Conservation (phyloP, 108 stramenopile species). For the Cyclotella distinguenda region DNA sequence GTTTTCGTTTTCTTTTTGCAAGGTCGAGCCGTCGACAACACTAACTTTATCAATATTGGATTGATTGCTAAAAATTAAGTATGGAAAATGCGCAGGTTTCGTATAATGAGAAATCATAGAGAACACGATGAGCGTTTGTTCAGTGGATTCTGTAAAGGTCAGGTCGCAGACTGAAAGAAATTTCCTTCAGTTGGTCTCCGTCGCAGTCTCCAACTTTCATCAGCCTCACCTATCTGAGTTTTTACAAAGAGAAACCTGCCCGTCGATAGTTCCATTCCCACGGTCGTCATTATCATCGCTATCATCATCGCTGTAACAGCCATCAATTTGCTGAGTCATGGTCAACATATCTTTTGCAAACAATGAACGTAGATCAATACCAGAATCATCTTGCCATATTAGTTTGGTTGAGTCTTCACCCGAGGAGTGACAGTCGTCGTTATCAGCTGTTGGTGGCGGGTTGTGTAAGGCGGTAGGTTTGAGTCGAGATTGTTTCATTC, state of each 20-base stretch:
- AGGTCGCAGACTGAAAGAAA: no score
- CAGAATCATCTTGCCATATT: conserved; percentile 21
- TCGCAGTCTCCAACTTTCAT: no score
- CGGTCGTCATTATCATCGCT: not conserved
- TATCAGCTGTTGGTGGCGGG: not conserved
- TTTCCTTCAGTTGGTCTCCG: no score
- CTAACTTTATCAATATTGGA: no score
- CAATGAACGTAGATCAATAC: conserved; percentile 7
- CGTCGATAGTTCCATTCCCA: conserved; percentile 3
- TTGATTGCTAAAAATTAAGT: no score
- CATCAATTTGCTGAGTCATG: conserved; percentile 54
- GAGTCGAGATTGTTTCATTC: no score
- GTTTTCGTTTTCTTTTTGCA: not conserved
- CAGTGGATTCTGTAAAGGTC: no score
- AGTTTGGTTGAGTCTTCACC: conserved; percentile 23
- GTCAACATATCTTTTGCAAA: conserved; percentile 20
- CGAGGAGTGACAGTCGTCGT: not conserved
- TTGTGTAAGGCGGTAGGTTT: not conserved
- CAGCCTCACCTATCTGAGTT: no score
- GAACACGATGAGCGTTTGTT: no score
- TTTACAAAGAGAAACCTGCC: not conserved
- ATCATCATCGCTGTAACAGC: conserved; percentile 7
- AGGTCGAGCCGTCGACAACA: no score
- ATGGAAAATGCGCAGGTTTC: no score
- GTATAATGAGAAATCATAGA: no score